Conservation (phyloP, 306 rosid species). For the Dalbergia oliveri region DNA sequence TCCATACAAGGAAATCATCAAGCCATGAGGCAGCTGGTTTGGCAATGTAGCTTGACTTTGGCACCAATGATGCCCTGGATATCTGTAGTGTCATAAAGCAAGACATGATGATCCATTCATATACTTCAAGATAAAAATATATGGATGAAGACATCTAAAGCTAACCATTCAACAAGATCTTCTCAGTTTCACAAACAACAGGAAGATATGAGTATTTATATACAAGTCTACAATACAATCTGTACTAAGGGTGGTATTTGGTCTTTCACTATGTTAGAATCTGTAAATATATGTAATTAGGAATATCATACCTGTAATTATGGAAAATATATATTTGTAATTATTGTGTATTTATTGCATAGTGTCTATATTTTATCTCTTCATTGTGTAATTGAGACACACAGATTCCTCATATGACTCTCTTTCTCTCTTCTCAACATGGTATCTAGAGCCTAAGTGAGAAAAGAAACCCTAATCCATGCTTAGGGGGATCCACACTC, state of each 20-base stretch:
- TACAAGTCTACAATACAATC: background rate
- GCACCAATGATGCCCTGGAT: constrained; percentile 83
- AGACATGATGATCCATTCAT: constrained; percentile 42
- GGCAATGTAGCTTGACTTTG: constrained; percentile 87
- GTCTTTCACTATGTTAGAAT: background rate
- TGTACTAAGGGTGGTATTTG: background rate
- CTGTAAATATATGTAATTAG: too few species aligned
- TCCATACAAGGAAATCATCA: constrained; percentile 98
- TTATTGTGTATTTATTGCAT: too few species aligned
- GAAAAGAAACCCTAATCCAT: too few species aligned
- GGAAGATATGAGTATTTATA: constrained; percentile 22
- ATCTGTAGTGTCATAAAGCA: constrained; percentile 64
- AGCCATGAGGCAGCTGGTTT: constrained; percentile 99
- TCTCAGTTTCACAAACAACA: background rate
- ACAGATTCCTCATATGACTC: too few species aligned
- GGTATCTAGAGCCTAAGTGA: too few species aligned
- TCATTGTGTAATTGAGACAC: too few species aligned
- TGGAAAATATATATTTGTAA: too few species aligned
- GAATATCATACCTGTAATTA: too few species aligned
- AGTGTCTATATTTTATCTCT: too few species aligned
- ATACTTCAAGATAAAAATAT: background rate
- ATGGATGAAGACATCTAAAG: constrained; percentile 29
- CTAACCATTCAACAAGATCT: constrained; percentile 26
- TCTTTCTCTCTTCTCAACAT: too few species aligned
- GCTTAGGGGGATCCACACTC: too few species aligned